These are phyloP conservation scores for Malus hybrid DNA, from an alignment of 331 rosid species.

Conservation along the genomic window DNA sequence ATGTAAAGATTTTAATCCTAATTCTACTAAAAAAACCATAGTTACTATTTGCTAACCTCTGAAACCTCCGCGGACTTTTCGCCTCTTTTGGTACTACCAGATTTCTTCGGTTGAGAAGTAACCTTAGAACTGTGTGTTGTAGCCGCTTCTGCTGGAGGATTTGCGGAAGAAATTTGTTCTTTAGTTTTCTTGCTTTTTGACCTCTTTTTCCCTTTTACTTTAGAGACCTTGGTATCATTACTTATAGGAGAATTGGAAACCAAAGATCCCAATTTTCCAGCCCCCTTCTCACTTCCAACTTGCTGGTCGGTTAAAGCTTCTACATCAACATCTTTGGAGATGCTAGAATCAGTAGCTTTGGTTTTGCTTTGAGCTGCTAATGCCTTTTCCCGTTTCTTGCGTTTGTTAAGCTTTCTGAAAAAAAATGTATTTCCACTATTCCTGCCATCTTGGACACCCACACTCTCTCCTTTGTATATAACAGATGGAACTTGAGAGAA, in stretches of 20 bases:
- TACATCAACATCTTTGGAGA: slow-evolving; percentile 18
- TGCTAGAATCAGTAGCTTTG: slow-evolving; percentile 6
- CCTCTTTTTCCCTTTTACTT: slow-evolving; percentile 32
- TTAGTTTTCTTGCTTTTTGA: slow-evolving; percentile 39
- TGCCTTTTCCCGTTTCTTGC: slow-evolving; percentile 31
- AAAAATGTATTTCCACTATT: slow-evolving; percentile 3
- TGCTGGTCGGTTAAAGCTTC: slow-evolving; percentile 17
- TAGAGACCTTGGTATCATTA: slow-evolving; percentile 21
- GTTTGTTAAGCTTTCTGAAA: slow-evolving; percentile 7
- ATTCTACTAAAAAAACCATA: background rate
- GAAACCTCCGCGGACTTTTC: slow-evolving; percentile 6
- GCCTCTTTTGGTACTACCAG: slow-evolving; percentile 14
- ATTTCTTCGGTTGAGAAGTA: slow-evolving; percentile 32
- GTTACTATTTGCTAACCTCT: slow-evolving; percentile 27
- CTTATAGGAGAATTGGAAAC: slow-evolving; percentile 6
- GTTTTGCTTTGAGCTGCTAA: slow-evolving; percentile 21
- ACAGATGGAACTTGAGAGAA: slow-evolving; percentile 28
- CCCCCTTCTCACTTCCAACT: slow-evolving; percentile 21
- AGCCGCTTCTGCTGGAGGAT: slow-evolving; percentile 18
- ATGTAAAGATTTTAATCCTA: slow-evolving; percentile 3
- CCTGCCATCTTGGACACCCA: slow-evolving; percentile 9
- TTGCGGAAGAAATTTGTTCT: slow-evolving; percentile 19
- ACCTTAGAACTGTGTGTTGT: slow-evolving; percentile 19
- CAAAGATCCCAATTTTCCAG: background rate
- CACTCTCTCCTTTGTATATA: slow-evolving; percentile 10